Conservation (phyloP, 768 basidiomycete genomes). For the Mycena albidolilacea region DNA sequence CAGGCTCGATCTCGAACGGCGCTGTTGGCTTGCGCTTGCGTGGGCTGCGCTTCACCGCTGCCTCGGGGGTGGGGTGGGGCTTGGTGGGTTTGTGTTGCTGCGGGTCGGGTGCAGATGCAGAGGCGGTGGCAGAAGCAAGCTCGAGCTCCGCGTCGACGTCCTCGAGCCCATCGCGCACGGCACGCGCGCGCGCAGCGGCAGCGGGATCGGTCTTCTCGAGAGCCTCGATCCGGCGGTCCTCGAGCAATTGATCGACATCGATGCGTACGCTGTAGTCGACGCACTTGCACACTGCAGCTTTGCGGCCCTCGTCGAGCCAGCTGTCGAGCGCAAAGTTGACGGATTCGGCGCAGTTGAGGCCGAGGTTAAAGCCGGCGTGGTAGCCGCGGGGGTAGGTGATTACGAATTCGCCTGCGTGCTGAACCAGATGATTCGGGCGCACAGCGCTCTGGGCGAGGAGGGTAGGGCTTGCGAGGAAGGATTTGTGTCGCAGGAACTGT, state of each 20-base stretch:
- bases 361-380: slow-evolving; percentile 97
- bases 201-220: slow-evolving; percentile 33
- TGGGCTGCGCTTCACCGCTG: slow-evolving; percentile 26
- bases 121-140: neutral
- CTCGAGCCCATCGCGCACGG: slow-evolving; percentile 33
- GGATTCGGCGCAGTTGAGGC: slow-evolving; percentile 96
- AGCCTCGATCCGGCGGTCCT: slow-evolving; percentile 70
- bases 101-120: neutral
- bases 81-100: neutral
- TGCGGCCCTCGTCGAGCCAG: slow-evolving; percentile 91
- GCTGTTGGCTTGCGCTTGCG: slow-evolving; percentile 39
- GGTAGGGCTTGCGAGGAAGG: slow-evolving; percentile 92
- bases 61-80: neutral
- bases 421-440: slow-evolving; percentile 88
- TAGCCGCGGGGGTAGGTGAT: slow-evolving; percentile 96
- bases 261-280: slow-evolving; percentile 90
- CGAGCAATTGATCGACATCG: slow-evolving; percentile 89
- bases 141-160: neutral
- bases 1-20: slow-evolving; percentile 25
- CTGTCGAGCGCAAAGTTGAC: slow-evolving; percentile 97
- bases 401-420: slow-evolving; percentile 91
- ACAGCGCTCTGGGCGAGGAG: slow-evolving; percentile 85
- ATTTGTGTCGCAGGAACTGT: slow-evolving; percentile 97
- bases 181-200: slow-evolving; percentile 33
- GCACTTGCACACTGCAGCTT: slow-evolving; percentile 83